Percentiles rank a stretch among this genome's conserved stretches.
Evolutionary conservation across 805 yeast species (phyloP).

Genomic region (Cyberlindnera nakhonratchasimensis): DNA sequence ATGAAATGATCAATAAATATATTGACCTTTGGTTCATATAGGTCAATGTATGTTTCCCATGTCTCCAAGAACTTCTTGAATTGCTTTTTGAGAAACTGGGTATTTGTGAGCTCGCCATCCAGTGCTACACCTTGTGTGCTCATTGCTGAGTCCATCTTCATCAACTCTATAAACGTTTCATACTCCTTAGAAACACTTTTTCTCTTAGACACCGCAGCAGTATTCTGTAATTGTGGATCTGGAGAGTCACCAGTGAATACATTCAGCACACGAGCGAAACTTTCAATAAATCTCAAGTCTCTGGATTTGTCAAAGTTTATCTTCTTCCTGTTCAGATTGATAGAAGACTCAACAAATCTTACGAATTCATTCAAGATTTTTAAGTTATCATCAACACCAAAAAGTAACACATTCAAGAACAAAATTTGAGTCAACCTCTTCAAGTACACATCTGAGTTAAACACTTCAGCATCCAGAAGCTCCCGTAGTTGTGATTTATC

Average conservation of each 20-base stretch:
- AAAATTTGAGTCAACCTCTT: constrained; percentile 21
- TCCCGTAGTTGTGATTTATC: constrained; percentile 22
- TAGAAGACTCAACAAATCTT: constrained; percentile 19
- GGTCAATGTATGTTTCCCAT: constrained; percentile 8
- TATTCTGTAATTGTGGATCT: constrained; percentile 1
- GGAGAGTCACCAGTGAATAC: constrained; percentile 6
- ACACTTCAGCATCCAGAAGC: constrained; percentile 22
- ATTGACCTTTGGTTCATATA: background rate
- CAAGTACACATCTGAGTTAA: constrained; percentile 25
- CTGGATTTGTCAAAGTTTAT: constrained; percentile 24
- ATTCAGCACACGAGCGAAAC: constrained; percentile 11
- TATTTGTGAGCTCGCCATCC: constrained; percentile 10
- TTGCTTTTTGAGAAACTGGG: constrained; percentile 5
- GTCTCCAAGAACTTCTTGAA: constrained; percentile 12
- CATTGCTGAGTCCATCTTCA: constrained; percentile 10
- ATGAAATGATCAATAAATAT: constrained; percentile 18
- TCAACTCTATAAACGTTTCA: constrained; percentile 1
- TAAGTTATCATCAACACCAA: constrained; percentile 19
- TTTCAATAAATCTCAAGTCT: constrained; percentile 22
- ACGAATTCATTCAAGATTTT: constrained; percentile 15
- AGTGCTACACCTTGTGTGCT: constrained; percentile 5
- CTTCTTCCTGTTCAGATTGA: constrained; percentile 27
- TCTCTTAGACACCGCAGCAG: constrained; percentile 5
- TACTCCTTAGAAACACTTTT: constrained; percentile 6
- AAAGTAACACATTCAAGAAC: constrained; percentile 19